Evolutionary conservation across 2,329 filamentous ascomycete species (phyloP).

Genomic region (Monosporascus sp.): DNA sequence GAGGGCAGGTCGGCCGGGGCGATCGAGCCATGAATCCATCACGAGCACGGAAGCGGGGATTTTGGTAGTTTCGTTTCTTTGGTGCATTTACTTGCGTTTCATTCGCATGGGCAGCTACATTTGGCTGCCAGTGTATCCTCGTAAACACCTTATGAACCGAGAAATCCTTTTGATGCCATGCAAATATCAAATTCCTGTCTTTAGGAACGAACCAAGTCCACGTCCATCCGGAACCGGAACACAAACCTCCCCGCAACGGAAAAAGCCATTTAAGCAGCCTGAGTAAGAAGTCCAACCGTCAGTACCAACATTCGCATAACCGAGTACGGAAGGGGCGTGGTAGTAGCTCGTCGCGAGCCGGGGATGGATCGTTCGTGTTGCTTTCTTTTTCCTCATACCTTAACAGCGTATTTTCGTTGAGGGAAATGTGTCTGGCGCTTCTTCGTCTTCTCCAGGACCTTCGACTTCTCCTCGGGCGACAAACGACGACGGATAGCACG

Average conservation of each 20-base stretch:
- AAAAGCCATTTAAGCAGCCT: background rate
- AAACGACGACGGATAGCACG: slow-evolving; percentile 94
- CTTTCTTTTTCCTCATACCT: slow-evolving; percentile 54
- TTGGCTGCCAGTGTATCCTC: slow-evolving; percentile 30
- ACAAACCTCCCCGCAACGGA: slow-evolving; percentile 11
- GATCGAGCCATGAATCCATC: background rate
- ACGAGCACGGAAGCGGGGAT: background rate
- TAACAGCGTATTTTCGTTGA: slow-evolving; percentile 97
- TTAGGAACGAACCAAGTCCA: slow-evolving; percentile 23
- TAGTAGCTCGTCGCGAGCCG: no score
- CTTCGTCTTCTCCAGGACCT: slow-evolving; percentile 88
- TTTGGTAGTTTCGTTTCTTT: background rate
- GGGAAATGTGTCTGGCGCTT: slow-evolving; percentile 97
- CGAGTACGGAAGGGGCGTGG: no score
- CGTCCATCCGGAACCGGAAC: slow-evolving; percentile 25
- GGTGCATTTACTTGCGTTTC: background rate
- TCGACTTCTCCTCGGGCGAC: slow-evolving; percentile 82
- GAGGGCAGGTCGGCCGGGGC: background rate
- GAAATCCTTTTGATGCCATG: slow-evolving; percentile 34
- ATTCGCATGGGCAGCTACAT: slow-evolving; percentile 23
- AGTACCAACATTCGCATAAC: background rate
- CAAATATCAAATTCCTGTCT: slow-evolving; percentile 31
- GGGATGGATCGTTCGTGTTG: no score
- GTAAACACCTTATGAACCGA: slow-evolving; percentile 33
- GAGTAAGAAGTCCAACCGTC: background rate